Evolutionary conservation across 371 early-diverging fungal genomes (phyloP).

Genomic region (Lichtheimia ornata): DNA sequence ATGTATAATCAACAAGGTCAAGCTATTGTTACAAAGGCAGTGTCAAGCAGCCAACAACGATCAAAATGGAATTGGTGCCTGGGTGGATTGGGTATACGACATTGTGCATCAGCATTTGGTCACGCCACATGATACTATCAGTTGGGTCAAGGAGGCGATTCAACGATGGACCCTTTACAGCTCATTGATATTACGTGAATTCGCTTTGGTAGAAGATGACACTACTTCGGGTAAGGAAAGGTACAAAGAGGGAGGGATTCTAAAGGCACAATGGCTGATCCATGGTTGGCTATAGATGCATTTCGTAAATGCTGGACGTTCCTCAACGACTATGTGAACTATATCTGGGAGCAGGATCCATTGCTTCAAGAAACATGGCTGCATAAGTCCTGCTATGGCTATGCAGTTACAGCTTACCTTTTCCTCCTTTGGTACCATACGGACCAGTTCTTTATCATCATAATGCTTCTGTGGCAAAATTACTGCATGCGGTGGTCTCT

Average conservation of each 20-base stretch:
- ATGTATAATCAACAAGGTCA: too few species aligned
- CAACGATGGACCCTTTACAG: background rate
- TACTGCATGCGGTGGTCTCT: too few species aligned
- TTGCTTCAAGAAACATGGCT: constrained; percentile 6
- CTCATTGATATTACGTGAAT: background rate
- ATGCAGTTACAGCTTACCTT: background rate
- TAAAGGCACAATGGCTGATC: background rate
- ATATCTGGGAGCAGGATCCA: background rate
- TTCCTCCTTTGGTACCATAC: too few species aligned
- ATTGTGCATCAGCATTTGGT: background rate
- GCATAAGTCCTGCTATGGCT: background rate
- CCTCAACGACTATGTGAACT: constrained; percentile 4
- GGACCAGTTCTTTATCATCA: too few species aligned
- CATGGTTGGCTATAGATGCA: background rate
- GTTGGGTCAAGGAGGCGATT: background rate
- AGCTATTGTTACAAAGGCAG: too few species aligned
- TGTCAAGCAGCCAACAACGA: too few species aligned
- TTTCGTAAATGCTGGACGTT: constrained; percentile 5
- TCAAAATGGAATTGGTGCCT: background rate
- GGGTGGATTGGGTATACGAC: background rate
- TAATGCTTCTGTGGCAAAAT: too few species aligned
- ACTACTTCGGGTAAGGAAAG: background rate
- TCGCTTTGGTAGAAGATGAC: background rate
- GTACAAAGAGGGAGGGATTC: background rate
- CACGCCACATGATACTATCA: background rate